These are phyloP conservation scores for Saccharomyces kudriavzevii DNA, from an alignment of 805 yeast genomes.

Conservation along the genomic window DNA sequence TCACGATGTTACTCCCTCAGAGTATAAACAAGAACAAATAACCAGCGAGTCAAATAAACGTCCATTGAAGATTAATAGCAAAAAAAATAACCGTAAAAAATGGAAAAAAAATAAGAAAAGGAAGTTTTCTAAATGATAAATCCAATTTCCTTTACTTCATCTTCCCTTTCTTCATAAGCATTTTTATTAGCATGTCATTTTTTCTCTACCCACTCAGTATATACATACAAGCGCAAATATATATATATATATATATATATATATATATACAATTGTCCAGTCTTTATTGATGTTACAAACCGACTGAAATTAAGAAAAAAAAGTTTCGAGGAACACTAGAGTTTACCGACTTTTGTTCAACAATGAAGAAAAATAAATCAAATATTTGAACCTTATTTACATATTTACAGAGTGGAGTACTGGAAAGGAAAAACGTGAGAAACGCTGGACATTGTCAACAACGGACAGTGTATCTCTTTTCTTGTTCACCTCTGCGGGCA, in stretches of 20 bases:
- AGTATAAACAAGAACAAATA: not conserved
- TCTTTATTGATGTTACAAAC: not conserved
- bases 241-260: not conserved
- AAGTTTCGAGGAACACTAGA: no score
- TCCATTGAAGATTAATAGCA: slow-evolving; percentile 3
- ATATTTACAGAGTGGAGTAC: not conserved
- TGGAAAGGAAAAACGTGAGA: not conserved
- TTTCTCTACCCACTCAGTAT: not conserved
- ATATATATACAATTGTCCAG: not conserved
- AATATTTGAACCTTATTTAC: not conserved
- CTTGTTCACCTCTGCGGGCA: not conserved
- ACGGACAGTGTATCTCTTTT: not conserved
- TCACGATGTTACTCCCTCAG: not conserved
- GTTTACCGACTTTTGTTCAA: not conserved
- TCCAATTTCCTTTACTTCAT: not conserved
- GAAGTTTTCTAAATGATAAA: slow-evolving; percentile 17
- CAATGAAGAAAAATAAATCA: not conserved
- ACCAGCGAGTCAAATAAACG: not conserved
- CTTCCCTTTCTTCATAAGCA: not conserved
- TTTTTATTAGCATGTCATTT: not conserved
- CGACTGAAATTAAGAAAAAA: no score
- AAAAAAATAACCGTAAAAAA: slow-evolving; percentile 10
- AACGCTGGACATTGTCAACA: not conserved
- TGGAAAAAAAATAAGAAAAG: slow-evolving; percentile 27
- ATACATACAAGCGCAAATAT: not conserved